Evolutionary conservation across 2,329 filamentous ascomycete species (phyloP).

Genomic region (Fusarium chaquense): DNA sequence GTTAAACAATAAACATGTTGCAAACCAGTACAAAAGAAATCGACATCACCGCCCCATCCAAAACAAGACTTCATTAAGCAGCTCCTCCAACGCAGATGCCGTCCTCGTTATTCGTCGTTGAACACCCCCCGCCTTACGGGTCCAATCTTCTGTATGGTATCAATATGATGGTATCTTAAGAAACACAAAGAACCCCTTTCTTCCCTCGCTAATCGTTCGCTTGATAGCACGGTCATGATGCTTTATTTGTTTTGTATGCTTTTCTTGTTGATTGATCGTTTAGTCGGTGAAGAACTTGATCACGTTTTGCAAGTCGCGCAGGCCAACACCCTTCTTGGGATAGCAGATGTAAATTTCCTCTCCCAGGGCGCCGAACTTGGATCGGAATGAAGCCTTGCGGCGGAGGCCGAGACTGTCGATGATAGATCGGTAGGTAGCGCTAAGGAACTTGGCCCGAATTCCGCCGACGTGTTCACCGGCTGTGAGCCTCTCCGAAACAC

Average conservation of each 20-base stretch:
- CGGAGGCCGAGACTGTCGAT: conserved; percentile 85
- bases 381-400: conserved; percentile 88
- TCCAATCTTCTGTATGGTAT: conserved; percentile 31
- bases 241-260: not conserved
- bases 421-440: conserved; percentile 84
- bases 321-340: conserved; percentile 84
- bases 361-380: conserved; percentile 87
- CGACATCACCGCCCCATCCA: conserved; percentile 17
- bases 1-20: conserved; percentile 25
- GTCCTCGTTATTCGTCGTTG: conserved; percentile 21
- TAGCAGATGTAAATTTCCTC: conserved; percentile 93
- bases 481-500: conserved; percentile 78
- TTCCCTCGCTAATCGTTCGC: conserved; percentile 10
- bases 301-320: conserved; percentile 85
- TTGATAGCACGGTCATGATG: conserved; percentile 7
- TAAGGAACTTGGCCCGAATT: conserved; percentile 82
- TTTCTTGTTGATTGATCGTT: not conserved
- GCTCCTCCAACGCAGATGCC: conserved; percentile 4
- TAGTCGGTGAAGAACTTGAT: conserved; percentile 90
- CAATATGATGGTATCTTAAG: conserved; percentile 36
- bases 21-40: conserved; percentile 18
- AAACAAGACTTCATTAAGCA: conserved; percentile 5
- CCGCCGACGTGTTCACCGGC: conserved; percentile 86
- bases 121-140: conserved; percentile 3
- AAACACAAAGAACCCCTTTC: conserved; percentile 11